Evolutionary conservation across 768 basidiomycete species (phyloP).

Genomic region (Lactifluus volemus): DNA sequence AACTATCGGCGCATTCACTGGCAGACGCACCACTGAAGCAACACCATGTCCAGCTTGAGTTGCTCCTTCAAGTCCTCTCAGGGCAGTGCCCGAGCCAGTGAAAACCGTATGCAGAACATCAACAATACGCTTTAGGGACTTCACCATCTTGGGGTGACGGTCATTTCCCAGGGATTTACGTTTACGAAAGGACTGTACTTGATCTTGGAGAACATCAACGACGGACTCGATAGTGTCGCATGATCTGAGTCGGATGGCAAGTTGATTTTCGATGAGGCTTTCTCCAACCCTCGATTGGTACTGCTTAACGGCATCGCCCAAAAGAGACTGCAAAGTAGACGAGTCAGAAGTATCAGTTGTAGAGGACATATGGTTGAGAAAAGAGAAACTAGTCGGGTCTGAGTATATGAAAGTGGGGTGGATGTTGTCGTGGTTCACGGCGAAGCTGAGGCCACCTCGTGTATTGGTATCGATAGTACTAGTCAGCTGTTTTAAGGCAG

Average conservation of each 20-base stretch:
- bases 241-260: background rate
- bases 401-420: background rate
- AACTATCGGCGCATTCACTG: no score
- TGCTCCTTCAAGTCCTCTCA: no score
- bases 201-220: background rate
- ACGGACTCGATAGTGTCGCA: background rate
- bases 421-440: background rate
- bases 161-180: background rate
- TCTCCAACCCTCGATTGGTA: background rate
- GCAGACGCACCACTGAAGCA: no score
- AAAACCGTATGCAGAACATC: background rate
- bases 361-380: no score
- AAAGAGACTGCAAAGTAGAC: background rate
- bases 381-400: background rate
- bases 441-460: no score
- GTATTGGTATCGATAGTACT: no score
- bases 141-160: background rate
- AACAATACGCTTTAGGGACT: background rate
- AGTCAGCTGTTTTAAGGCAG: no score
- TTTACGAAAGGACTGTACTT: background rate
- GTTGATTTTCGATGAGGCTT: background rate
- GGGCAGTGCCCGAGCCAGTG: background rate
- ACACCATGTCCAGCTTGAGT: no score
- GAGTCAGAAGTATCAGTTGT: background rate
- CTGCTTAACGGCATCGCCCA: background rate